Evolutionary conservation across 257 asterid species (phyloP), one percentile per base, ranked within the genome.

Genomic region (Solanum verrucosum): DNA sequence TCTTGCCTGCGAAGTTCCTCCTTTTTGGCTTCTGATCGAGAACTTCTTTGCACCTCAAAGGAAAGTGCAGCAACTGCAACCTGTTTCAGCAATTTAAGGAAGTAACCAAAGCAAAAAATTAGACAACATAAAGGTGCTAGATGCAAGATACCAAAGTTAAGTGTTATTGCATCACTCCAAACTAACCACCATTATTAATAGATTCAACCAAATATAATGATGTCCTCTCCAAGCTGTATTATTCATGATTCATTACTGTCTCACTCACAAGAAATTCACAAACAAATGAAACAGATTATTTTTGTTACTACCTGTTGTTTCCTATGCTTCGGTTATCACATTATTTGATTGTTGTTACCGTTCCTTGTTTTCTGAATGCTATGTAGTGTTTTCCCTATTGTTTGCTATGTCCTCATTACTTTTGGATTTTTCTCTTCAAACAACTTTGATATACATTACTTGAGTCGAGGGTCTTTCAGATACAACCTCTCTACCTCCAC

Each of bases 11-110:
- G 98, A 40, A 90, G 63, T 89, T 94, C 99, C 93, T 97, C 98
- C 91, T 96, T 96, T 89, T 90, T 96, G 25, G 99, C 99, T 93
- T 97, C 98, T 86, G 98, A 96, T 78, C 98, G 92, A 87, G 98
- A 82, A 90, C 89, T 95, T 93, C 99, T 94, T 91, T 97, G 99
- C 92, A 92, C 93, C 95, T 96, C 99, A 92, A 97, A 96, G 82
- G 84, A 87, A 88, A 96, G 89, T 27, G 95, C 99, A 91, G 92
- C 98, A 72, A 93, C 98, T 87, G 93, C 99, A 88, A 97, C 99
- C 98, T 96, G 88, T 89, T 91, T 87, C 89, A 79, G 65, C 37
- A 49, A 44, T 63, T 75, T 37, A 35, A 65, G 86, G 23, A 84
- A 31, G 65, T 79, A 42, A 29, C 40, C 18, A 81, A 46, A 46